phyloP scores from a whole-genome alignment of 2,329 filamentous ascomycete genomes.

The Leptoxyphium fumago region DNA sequence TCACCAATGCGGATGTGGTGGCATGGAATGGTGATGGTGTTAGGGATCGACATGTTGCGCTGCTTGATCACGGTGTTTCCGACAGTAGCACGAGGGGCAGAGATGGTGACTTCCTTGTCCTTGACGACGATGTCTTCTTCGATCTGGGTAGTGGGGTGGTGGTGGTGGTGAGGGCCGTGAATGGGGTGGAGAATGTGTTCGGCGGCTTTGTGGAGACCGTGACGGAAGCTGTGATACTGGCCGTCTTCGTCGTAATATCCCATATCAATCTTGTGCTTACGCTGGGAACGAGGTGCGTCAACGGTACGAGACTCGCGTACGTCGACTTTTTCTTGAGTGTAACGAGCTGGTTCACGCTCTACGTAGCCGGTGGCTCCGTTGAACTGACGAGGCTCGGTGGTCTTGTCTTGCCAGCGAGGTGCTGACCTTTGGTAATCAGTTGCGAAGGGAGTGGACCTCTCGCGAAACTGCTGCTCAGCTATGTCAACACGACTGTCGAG shows the following conservation, averaged over 20 bases:
- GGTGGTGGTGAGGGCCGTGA: constrained; percentile 34
- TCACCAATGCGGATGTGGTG: constrained; percentile 99
- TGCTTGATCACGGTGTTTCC: constrained; percentile 4
- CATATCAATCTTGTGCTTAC: constrained; percentile 46
- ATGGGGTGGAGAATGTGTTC: constrained; percentile 51
- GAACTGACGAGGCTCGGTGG: constrained; percentile 23
- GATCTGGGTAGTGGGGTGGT: constrained; percentile 20
- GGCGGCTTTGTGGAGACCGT: constrained; percentile 51
- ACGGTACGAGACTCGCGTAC: constrained; percentile 36
- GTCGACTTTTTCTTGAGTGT: constrained; percentile 30
- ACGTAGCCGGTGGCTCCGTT: constrained; percentile 23
- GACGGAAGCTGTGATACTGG: constrained; percentile 60
- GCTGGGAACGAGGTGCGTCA: constrained; percentile 26
- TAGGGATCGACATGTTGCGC: constrained; percentile 30
- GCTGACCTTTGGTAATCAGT: constrained; percentile 19
- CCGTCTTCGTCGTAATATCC: constrained; percentile 71
- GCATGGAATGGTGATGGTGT: constrained; percentile 96
- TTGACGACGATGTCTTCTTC: constrained; percentile 35
- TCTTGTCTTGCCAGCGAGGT: constrained; percentile 23
- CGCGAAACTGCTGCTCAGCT: constrained; percentile 33
- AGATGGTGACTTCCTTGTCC: constrained; percentile 31
- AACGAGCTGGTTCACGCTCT: constrained; percentile 20
- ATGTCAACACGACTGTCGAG: constrained; percentile 44
- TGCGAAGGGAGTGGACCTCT: constrained; percentile 23
- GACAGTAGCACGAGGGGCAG: constrained; percentile 19